Percentiles rank a stretch among this genome's conserved stretches.
Evolutionary conservation across 2,329 filamentous ascomycete genomes (phyloP).

Genomic region (Penicillium sumatraense): DNA sequence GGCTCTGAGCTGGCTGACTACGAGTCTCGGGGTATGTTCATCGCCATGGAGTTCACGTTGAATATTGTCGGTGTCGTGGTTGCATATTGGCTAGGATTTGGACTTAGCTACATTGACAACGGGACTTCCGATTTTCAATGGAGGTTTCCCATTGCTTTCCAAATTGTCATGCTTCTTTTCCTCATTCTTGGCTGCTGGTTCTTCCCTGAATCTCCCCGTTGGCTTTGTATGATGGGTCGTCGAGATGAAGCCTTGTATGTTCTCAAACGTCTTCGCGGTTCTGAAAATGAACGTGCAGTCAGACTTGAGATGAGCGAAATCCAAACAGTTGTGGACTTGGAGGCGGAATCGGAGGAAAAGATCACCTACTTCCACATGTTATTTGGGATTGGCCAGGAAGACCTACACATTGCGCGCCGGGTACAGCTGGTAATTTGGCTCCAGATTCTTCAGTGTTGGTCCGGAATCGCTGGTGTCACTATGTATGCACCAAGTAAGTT

Average conservation of each 20-base stretch:
- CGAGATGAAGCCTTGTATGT: constrained; percentile 60
- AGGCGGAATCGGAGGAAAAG: constrained; percentile 21
- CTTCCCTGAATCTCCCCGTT: constrained; percentile 65
- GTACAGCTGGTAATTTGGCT: constrained; percentile 37
- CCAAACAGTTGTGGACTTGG: constrained; percentile 30
- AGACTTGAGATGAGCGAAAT: constrained; percentile 47
- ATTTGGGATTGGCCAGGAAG: constrained; percentile 28
- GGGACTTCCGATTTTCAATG: constrained; percentile 62
- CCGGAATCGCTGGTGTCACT: constrained; percentile 17
- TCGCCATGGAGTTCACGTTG: constrained; percentile 70
- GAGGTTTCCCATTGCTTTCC: constrained; percentile 70
- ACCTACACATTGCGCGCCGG: constrained; percentile 33
- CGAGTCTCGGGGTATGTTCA: constrained; percentile 66
- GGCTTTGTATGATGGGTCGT: constrained; percentile 64
- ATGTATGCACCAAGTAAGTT: too few species aligned
- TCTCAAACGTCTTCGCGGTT: constrained; percentile 19
- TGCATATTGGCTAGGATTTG: constrained; percentile 62
- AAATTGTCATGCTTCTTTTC: constrained; percentile 63
- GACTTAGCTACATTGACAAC: constrained; percentile 61
- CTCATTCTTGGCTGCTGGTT: constrained; percentile 61
- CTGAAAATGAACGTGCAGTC: constrained; percentile 24
- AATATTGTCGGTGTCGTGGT: constrained; percentile 70
- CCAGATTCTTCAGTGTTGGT: constrained; percentile 35
- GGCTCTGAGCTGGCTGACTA: constrained; percentile 68
- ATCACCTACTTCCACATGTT: constrained; percentile 32